These are phyloP conservation scores for Ophiostoma australiae DNA, from an alignment of 2,329 filamentous ascomycete genomes.

Conservation along the genomic window DNA sequence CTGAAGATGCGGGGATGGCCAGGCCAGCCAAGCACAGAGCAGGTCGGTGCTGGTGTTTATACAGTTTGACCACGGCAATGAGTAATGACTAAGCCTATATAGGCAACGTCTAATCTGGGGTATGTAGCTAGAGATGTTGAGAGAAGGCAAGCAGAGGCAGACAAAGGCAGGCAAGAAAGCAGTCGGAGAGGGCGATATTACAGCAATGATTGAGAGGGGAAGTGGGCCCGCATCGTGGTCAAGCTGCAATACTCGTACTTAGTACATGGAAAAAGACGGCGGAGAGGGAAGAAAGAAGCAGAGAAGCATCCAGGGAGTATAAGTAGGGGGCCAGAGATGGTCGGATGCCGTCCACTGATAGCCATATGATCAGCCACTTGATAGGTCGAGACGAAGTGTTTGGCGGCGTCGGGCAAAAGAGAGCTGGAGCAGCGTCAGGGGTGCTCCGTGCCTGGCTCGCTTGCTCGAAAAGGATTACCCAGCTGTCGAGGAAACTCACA, in stretches of 20 bases:
- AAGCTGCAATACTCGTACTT: background rate
- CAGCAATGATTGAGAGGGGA: background rate
- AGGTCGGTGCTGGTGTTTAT: background rate
- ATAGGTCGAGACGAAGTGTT: too few relatives aligned
- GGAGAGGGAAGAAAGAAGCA: background rate
- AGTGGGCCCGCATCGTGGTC: background rate
- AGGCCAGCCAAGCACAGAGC: too few relatives aligned
- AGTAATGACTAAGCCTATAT: background rate
- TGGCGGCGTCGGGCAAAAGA: too few relatives aligned
- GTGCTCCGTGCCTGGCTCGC: too few relatives aligned
- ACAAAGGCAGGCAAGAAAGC: background rate
- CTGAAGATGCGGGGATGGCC: background rate
- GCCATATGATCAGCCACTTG: background rate
- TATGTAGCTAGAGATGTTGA: too few relatives aligned
- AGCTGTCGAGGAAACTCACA: too few relatives aligned
- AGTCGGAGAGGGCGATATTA: background rate
- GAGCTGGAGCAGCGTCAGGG: too few relatives aligned
- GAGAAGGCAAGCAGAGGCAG: background rate
- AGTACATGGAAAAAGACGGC: too few relatives aligned
- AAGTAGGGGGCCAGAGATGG: background rate
- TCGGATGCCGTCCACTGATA: background rate
- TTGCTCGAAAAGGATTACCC: too few relatives aligned
- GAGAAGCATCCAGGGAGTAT: background rate
- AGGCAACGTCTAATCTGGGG: slow-evolving; percentile 9
- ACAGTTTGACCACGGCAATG: background rate